Evolutionary conservation across 169 alveolate genomes (phyloP), one percentile per base, ranked within the genome.

Genomic region (Theileria annulata): DNA sequence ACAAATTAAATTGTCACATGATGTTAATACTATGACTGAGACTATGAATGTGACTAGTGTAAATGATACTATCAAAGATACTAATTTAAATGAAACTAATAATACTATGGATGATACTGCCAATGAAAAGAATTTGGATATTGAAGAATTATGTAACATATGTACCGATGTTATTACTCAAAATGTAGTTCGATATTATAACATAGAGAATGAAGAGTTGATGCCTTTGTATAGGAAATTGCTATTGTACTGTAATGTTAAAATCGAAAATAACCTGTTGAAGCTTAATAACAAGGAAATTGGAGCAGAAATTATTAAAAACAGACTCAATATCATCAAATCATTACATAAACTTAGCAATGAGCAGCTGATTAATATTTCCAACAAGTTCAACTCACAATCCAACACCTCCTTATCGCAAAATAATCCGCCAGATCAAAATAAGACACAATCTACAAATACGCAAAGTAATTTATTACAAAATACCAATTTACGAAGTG

Each of bases 311-410:
- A 56, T 56, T 21, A 25, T 56, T 19, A 56, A 56, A 25, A 56
- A 56, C 28, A 1, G 66, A 21, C 66, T 56, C 2, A 56, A 56
- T 25, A 56, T 56, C 66, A 56, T 56, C 66, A 56, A 56, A 25
- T 56, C 66, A 25, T 25, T 56, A 19, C 66, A 56, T 25, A 56
- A 56, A 56, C 66, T 56, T 4, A 21, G 35, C 17, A 56, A 56
- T 19, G 35, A 21, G 9, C 66, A 56, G 66, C n/a, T 56, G 66
- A 56, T 56, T 4, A 25, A 56, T 8, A 56, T 56, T 21, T 56
- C 33, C 10, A 56, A 25, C 66, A 56, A 25, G 13, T 42, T 42
- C 13, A 42, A 42, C 13, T 10, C 51, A 3, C 51, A 42, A 42
- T 10, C 51, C 15, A 42, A 42, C 51, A 42, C 17, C 51, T 10